Percentiles rank a stretch among this genome's conserved stretches.
Evolutionary conservation across 192 early-diverging fungal species (phyloP).

Genomic region (Entophlyctis helioformis): DNA sequence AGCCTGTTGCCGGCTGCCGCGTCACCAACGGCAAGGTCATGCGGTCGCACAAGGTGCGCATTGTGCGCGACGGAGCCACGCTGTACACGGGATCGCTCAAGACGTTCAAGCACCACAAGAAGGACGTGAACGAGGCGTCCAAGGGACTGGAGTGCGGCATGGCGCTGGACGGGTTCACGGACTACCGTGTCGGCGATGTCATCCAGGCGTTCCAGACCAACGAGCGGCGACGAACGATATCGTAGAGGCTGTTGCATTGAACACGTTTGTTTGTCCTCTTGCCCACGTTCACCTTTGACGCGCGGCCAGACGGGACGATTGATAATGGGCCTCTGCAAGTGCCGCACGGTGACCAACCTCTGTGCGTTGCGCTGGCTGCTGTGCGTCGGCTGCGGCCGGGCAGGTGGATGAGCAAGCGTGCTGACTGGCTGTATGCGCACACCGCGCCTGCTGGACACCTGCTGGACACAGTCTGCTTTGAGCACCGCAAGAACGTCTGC

Average conservation of each 20-base stretch:
- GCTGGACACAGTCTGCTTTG: conserved; percentile 25
- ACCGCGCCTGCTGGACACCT: background rate
- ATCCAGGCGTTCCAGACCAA: conserved; percentile 8
- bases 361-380: conserved; percentile 5
- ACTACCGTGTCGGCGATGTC: conserved; percentile 66
- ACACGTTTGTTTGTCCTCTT: too few relatives aligned
- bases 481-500: conserved; percentile 45
- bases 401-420: background rate
- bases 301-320: too few relatives aligned
- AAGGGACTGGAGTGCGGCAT: conserved; percentile 97
- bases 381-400: background rate
- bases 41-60: conserved; percentile 44
- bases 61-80: conserved; percentile 53
- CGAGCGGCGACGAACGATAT: conserved; percentile 8
- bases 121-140: conserved; percentile 74
- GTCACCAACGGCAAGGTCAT: conserved; percentile 62
- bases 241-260: too few relatives aligned
- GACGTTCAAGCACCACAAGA: conserved; percentile 78
- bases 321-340: conserved; percentile 43
- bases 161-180: conserved; percentile 70
- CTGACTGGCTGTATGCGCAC: background rate
- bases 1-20: conserved; percentile 75
- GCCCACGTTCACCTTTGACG: too few relatives aligned
- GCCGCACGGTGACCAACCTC: conserved; percentile 41
- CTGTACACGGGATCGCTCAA: conserved; percentile 68